Evolutionary conservation across 2,329 filamentous ascomycete genomes (phyloP), one percentile per base, ranked within the genome.

Genomic region (Rutstroemia sp.): DNA sequence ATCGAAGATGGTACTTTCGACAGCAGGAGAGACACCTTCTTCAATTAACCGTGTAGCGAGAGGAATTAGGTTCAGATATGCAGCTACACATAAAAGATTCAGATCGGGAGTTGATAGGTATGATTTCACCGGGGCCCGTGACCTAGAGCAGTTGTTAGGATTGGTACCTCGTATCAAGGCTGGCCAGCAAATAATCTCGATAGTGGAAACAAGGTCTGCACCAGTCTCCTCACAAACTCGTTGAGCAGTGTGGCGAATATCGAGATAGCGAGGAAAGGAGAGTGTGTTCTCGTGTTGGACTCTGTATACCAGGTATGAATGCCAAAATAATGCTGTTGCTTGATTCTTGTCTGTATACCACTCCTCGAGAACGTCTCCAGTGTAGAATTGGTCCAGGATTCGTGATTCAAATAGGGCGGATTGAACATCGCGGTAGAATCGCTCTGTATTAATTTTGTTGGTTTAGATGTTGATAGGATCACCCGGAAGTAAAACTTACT

Each of bases 231-330:
- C 25, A 19, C 59, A 60, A 10, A 63, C 18, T 18, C 16, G n/a
- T 23, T 63, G 23, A 16, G 61, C 53, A 16, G 54, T 16, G 5
- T 51, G 53, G 16, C 39, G 49, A 6, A 63, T 56, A 4, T 56
- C 56, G 8, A 54, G 2, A 51, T 44, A 61, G 21, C 56, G 59
- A n/a, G 42, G 21, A 4, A 16, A 2, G 10, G 16, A 27, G 12
- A 16, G 14, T 50, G 25, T 27, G 7, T 7, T 27, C 38, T 58
- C 57, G 37, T 56, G 57, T 25, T 37, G 23, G 10, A 59, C 57
- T 39, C 54, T 46, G 41, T 63, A 61, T 2, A 57, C 48, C 9
- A 60, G 50, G 49, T 63, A 63, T 3, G 58, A 58, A 42, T 63
- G 58, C 59, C 58, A 63, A 10, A 60, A 49, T 34, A 56, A 48